Base-by-base conservation (phyloP, 2,329 filamentous ascomycete species). In the Ascochyta fabae region DNA sequence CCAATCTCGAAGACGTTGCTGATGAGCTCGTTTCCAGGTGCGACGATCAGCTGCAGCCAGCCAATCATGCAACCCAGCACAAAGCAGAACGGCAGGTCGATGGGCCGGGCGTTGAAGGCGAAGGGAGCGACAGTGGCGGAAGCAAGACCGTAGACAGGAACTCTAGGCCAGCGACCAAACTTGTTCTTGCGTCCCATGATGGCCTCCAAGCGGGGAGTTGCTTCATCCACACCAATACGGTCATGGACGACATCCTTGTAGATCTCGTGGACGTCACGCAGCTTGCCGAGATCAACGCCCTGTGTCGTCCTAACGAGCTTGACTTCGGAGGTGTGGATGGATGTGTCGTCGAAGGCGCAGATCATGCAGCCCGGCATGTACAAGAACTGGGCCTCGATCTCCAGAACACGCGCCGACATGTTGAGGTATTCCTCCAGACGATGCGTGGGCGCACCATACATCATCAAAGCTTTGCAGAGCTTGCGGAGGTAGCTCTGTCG, bases 311-410 rank as follows among this genome's bases (percentile, higher is more conserved):
- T 84, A 6, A 92, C 86, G 29, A 92, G 82, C 76, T 91, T 90
- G 59, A 92, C 89, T 70, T 92, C 89, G n/a, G 88, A 88, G 0
- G 90, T 92, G 68, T 92, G 89, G 0, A 89, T 91, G 0, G 82
- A 77, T 5, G 79, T 76, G 74, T 94, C 90, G 68, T 86, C 92
- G 69, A 97, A 96, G 4, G 91, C 94, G 70, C 96, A 89, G 53
- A 97, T 90, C 93, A 97, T 97, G 69, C 91, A 96, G 0, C 91
- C 91, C 0, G 93, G 92, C 27, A 96, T 86, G 71, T 96, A 97
- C 22, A 96, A 79, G 65, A 95, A 96, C 67, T 96, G 92, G 6
- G 89, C 89, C 62, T 96, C 90, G 15, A 96, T 93, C 74, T 93
- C 90, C 34, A 97, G 83, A 1, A 95, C 90, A n/a, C 90, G 84